Evolutionary conservation across 208 protist genomes (phyloP).

Genomic region (Trypanosomatidae sp.): DNA sequence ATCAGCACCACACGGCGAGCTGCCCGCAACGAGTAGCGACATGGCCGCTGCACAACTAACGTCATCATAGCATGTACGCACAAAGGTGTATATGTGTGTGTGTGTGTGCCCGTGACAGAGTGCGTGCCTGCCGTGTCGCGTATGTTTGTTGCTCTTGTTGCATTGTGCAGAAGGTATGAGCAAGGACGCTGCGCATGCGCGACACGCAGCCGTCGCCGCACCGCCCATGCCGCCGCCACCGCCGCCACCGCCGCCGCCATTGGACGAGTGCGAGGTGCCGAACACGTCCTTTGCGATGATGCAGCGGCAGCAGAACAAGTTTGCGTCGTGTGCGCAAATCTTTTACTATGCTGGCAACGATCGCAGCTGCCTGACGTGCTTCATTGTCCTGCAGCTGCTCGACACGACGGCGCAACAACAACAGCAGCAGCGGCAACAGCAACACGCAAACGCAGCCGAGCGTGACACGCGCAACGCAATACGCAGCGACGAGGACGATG

Average conservation of each 20-base stretch:
- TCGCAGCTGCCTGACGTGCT: constrained; percentile 33
- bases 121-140: too few relatives aligned
- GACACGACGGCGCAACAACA: neutral
- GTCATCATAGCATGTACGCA: too few relatives aligned
- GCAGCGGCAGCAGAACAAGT: constrained; percentile 17
- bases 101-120: too few relatives aligned
- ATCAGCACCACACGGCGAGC: neutral
- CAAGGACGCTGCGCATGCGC: too few relatives aligned
- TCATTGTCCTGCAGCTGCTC: constrained; percentile 21
- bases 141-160: too few relatives aligned
- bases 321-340: constrained; percentile 16
- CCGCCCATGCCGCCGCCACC: too few relatives aligned
- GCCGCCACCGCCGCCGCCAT: too few relatives aligned
- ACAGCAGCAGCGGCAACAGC: neutral
- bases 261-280: too few relatives aligned
- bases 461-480: neutral
- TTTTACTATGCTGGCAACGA: constrained; percentile 48
- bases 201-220: too few relatives aligned
- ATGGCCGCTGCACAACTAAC: neutral
- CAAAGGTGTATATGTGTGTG: too few relatives aligned
- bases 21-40: neutral
- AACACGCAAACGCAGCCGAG: neutral
- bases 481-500: constrained; percentile 2
- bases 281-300: constrained; percentile 23
- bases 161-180: too few relatives aligned